These are phyloP conservation scores for Candida insectalens DNA, from an alignment of 805 yeast species.

Conservation along the genomic window DNA sequence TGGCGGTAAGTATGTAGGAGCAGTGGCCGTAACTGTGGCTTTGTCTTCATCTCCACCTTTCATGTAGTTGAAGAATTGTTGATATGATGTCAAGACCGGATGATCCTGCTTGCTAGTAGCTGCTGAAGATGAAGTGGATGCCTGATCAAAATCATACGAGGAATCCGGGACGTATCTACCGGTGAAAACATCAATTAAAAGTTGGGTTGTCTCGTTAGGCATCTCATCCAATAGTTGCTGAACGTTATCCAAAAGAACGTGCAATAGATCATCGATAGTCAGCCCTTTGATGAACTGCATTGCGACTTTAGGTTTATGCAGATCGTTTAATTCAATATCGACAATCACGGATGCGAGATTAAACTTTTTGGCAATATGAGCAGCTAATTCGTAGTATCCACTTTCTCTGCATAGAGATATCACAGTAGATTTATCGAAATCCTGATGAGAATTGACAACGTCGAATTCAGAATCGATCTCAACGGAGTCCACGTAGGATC, in stretches of 20 bases:
- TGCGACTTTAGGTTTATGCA: slow-evolving; percentile 50
- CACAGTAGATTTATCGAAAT: slow-evolving; percentile 60
- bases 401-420: slow-evolving; percentile 66
- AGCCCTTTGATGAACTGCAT: slow-evolving; percentile 59
- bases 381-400: slow-evolving; percentile 57
- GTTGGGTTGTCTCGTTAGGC: slow-evolving; percentile 75
- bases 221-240: slow-evolving; percentile 51
- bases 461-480: slow-evolving; percentile 24
- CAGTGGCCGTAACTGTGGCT: slow-evolving; percentile 7
- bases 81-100: slow-evolving; percentile 47
- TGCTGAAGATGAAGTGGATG: neutral
- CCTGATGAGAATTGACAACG: slow-evolving; percentile 26
- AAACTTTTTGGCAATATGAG: slow-evolving; percentile 56
- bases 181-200: slow-evolving; percentile 81
- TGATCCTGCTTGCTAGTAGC: slow-evolving; percentile 24
- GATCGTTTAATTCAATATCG: slow-evolving; percentile 59
- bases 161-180: slow-evolving; percentile 57
- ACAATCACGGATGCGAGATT: slow-evolving; percentile 70
- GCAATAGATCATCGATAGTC: slow-evolving; percentile 64
- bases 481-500: slow-evolving; percentile 39
- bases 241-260: slow-evolving; percentile 47
- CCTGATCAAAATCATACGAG: slow-evolving; percentile 9
- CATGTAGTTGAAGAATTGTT: slow-evolving; percentile 28
- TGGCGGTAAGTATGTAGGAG: slow-evolving; percentile 84
- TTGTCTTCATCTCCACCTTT: slow-evolving; percentile 5